Base-by-base conservation (phyloP, 148 eudicot genomes). In the Simmondsia chinensis region DNA sequence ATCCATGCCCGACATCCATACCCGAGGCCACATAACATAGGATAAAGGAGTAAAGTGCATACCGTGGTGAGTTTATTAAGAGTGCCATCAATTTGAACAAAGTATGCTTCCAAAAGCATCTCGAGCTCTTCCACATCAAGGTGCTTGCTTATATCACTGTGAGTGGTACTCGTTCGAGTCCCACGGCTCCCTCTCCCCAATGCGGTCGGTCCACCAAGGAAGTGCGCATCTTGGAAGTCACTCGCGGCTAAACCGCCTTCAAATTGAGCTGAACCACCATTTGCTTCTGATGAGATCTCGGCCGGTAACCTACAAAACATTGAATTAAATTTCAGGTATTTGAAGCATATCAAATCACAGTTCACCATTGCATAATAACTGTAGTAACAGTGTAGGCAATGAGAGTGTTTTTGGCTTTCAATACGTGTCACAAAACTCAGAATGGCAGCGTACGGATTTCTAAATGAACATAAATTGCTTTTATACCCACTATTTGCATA, bases 51-150 rank as follows among this genome's bases (percentile, higher is more conserved):
- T n/a, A 17, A 3, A 10, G 12, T 4, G 44, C 83, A 27, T 70
- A 91, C 99, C 63, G 95, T 91, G 45, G 94, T 79, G 37, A 91
- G 62, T 68, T 86, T 86, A 69, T 86, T 91, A 22, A 91, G 75
- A n/a, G 99, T 86, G 13, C 95, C 99, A 52, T 91, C 99, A 53
- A 91, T 82, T 67, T 91, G 95, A 41, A 91, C 96, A 47, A 91
- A 91, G 56, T 91, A 91, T 8, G 99, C 99, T 70, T 91, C 99
- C 74, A 91, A 70, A 23, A 91, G 99, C 99, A 86, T 91, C 63
- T 91, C 99, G 61, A 91, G 99, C 64, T 91, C 99, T 60, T 86
- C 95, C 20, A 91, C 95, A 61, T 91, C 99, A 48, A 86, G 89
- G 54, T 79, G 76, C 61, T 86, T 85, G 79, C 77, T 72, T 39